These are phyloP conservation scores for Iberis pinnata DNA, from an alignment of 345 rosid species.

Conservation along the genomic window DNA sequence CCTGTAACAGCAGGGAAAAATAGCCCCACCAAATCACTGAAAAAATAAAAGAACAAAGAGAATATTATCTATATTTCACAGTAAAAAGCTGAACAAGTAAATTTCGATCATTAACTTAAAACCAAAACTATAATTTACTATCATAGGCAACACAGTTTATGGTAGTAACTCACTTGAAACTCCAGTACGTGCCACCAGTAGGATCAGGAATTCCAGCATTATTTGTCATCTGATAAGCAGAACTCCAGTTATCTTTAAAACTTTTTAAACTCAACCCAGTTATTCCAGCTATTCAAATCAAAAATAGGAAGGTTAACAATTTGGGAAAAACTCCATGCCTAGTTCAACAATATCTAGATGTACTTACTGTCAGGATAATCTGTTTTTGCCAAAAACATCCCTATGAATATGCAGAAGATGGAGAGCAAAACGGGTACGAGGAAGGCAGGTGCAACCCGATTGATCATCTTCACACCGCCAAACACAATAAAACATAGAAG, in stretches of 20 bases:
- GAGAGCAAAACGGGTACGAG: slow-evolving; percentile 89
- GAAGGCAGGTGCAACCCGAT: slow-evolving; percentile 98
- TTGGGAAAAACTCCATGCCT: background rate
- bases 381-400: slow-evolving; percentile 57
- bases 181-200: slow-evolving; percentile 68
- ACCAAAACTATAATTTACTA: slow-evolving; percentile 6
- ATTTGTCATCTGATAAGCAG: slow-evolving; percentile 85
- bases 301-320: slow-evolving; percentile 17
- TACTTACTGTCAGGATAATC: slow-evolving; percentile 69
- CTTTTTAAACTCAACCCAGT: slow-evolving; percentile 77
- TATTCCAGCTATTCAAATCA: slow-evolving; percentile 59
- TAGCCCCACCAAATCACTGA: slow-evolving; percentile 91
- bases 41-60: slow-evolving; percentile 13
- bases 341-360: slow-evolving; percentile 1
- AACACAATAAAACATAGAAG: slow-evolving; percentile 90
- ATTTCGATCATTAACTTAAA: too few species aligned
- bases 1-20: slow-evolving; percentile 99
- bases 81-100: slow-evolving; percentile 3
- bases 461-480: slow-evolving; percentile 99
- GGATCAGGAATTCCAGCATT: slow-evolving; percentile 91
- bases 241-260: slow-evolving; percentile 83
- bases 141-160: slow-evolving; percentile 16
- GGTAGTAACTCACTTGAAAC: slow-evolving; percentile 63
- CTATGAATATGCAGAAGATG: slow-evolving; percentile 81
- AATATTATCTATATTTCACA: slow-evolving; percentile 11